Evolutionary conservation across 1,139 yeast species (phyloP), one percentile per base, ranked within the genome.

Genomic region (Taphrina betulina): DNA sequence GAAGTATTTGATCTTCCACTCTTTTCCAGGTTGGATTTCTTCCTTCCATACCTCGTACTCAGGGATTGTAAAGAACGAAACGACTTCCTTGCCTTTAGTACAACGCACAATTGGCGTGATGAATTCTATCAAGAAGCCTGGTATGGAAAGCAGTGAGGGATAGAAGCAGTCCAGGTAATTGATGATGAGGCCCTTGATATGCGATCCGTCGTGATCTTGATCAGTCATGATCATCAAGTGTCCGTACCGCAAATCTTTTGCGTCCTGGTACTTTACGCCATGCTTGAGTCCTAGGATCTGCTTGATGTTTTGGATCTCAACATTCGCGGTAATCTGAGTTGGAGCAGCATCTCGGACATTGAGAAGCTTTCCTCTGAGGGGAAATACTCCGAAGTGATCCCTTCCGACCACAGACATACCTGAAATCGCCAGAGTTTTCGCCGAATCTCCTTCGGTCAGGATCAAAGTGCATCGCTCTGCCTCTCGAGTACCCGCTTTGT

Each of bases 191-290:
- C 99, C 99, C 69, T 94, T 94, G 68, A 94, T 94, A 74, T 94
- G 99, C 19, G 95, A 86, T 59, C 99, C 99, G 77, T 94, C 99
- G 66, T 90, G 96, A 86, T 94, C 99, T 72, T 94, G 99, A 85
- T 94, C 99, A 3, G 99, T 89, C 98, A 94, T 94, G 67, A 94
- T 89, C 97, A 94, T 92, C 52, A 94, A 79, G 69, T 89, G 96
- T 24, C 99, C 98, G 68, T 94, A 94, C 68, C 99, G 81, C 61
- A 94, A 75, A 8, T 83, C 82, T 58, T 79, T 80, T 7, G 86
- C 76, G 63, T 82, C 85, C 34, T 82, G 83, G 68, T 94, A 94
- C 38, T 75, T 77, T 72, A 89, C 90, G 65, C 86, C 88, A 71
- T 94, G 98, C 69, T 90, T 96, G 58, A 94, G 75, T 22, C 99